Percentiles rank a stretch among this genome's conserved stretches.
Conservation (phyloP, 139 green algal genomes). For the Chlorella sp. region DNA sequence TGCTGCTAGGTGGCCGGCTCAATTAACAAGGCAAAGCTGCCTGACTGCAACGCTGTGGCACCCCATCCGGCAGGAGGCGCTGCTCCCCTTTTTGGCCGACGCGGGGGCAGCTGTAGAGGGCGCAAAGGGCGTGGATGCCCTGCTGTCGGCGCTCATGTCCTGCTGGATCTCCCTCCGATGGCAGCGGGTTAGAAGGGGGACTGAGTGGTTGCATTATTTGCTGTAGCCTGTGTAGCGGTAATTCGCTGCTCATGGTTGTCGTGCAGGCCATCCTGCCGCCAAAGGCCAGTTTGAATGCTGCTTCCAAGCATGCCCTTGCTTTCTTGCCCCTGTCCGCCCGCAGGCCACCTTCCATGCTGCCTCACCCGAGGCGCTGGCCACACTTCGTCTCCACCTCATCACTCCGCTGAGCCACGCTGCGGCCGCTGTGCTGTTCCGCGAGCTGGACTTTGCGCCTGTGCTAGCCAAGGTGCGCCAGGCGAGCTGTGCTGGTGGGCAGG, state of each 20-base stretch:
- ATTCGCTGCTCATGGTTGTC: too few relatives aligned
- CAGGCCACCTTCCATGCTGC: slow-evolving; percentile 33
- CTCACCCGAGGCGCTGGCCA: slow-evolving; percentile 20
- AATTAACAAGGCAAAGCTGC: too few relatives aligned
- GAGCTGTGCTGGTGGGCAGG: background rate
- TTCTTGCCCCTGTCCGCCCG: too few relatives aligned
- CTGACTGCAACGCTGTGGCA: too few relatives aligned
- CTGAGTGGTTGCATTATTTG: too few relatives aligned
- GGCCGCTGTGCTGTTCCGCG: slow-evolving; percentile 19
- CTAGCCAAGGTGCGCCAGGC: slow-evolving; percentile 18
- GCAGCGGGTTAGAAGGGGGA: background rate
- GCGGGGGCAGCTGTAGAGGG: slow-evolving; percentile 1
- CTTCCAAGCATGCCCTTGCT: too few relatives aligned
- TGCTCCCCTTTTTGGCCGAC: slow-evolving; percentile 15
- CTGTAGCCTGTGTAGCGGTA: too few relatives aligned
- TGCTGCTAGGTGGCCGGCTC: too few relatives aligned
- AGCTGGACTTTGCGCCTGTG: slow-evolving; percentile 37
- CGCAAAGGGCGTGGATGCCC: background rate
- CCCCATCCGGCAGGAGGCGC: background rate
- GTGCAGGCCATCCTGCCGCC: too few relatives aligned
- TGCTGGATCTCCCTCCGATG: slow-evolving; percentile 41
- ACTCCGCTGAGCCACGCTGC: background rate
- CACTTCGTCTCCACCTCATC: slow-evolving; percentile 26
- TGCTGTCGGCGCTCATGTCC: slow-evolving; percentile 12
- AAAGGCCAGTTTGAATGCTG: too few relatives aligned